phyloP scores from a whole-genome alignment of 306 rosid genomes.

The cucumber (Cucumis sativus) region DNA sequence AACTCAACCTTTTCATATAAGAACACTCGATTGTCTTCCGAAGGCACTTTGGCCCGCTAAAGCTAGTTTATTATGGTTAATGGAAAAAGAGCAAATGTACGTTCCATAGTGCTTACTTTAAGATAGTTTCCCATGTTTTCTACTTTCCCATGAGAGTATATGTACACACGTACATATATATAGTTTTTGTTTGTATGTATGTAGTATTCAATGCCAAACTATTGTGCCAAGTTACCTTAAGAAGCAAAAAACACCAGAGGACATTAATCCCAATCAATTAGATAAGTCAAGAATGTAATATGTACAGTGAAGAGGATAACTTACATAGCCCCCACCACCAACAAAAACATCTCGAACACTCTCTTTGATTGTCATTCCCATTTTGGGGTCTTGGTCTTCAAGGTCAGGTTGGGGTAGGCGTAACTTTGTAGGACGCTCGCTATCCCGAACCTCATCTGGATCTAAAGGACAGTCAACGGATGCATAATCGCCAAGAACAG shows the following conservation, averaged over 20 bases:
- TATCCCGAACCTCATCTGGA: slow-evolving; percentile 96
- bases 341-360: slow-evolving; percentile 89
- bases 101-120: neutral
- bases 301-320: slow-evolving; percentile 21
- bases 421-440: slow-evolving; percentile 91
- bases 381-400: slow-evolving; percentile 36
- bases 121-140: neutral
- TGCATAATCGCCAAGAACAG: slow-evolving; percentile 93
- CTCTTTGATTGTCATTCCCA: slow-evolving; percentile 91
- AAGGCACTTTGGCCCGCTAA: neutral
- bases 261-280: neutral
- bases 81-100: neutral
- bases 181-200: neutral
- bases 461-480: slow-evolving; percentile 89
- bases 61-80: neutral
- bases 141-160: neutral
- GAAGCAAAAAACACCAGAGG: neutral
- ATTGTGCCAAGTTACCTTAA: neutral
- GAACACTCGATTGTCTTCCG: neutral
- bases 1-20: neutral
- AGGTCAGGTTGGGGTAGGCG: slow-evolving; percentile 81
- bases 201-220: neutral
- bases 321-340: slow-evolving; percentile 89
- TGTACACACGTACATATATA: neutral
- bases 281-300: slow-evolving; percentile 8